Percentiles rank a stretch among this genome's conserved stretches.
Conservation (phyloP, 441 rosid genomes). For the Brassica balearica region DNA sequence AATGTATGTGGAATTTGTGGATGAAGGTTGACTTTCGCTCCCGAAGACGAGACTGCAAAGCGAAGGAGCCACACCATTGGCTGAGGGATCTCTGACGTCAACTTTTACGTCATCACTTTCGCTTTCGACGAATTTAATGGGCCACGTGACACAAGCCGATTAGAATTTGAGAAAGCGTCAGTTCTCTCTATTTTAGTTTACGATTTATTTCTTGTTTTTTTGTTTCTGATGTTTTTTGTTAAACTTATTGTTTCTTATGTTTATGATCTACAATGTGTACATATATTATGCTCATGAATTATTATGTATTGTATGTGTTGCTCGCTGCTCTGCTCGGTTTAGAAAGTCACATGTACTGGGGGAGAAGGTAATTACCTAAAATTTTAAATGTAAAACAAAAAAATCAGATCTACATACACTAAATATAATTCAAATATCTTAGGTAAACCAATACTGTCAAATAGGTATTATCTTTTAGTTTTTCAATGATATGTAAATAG, state of each 20-base stretch:
- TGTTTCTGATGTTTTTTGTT: background rate
- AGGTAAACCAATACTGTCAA: background rate
- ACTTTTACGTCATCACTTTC: slow-evolving; percentile 30
- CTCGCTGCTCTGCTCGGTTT: slow-evolving; percentile 1
- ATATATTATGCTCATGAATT: background rate
- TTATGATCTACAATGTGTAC: background rate
- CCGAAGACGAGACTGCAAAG: slow-evolving; percentile 42
- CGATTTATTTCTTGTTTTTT: background rate
- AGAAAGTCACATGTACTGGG: background rate
- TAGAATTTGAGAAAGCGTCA: background rate
- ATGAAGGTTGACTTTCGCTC: slow-evolving; percentile 37
- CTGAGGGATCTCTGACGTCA: slow-evolving; percentile 37
- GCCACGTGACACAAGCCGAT: slow-evolving; percentile 32
- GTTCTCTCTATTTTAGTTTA: background rate
- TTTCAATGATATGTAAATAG: background rate
- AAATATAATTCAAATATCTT: background rate
- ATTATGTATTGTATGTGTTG: background rate
- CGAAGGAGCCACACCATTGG: slow-evolving; percentile 41
- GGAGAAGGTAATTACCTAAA: background rate
- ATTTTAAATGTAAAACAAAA: background rate
- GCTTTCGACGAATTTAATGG: slow-evolving; percentile 9
- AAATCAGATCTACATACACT: background rate
- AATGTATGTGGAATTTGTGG: slow-evolving; percentile 11
- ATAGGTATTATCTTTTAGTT: background rate
- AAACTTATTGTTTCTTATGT: background rate